Evolutionary conservation across 2,329 filamentous ascomycete species (phyloP), one percentile per base, ranked within the genome.

Genomic region (Xylaria sp.): DNA sequence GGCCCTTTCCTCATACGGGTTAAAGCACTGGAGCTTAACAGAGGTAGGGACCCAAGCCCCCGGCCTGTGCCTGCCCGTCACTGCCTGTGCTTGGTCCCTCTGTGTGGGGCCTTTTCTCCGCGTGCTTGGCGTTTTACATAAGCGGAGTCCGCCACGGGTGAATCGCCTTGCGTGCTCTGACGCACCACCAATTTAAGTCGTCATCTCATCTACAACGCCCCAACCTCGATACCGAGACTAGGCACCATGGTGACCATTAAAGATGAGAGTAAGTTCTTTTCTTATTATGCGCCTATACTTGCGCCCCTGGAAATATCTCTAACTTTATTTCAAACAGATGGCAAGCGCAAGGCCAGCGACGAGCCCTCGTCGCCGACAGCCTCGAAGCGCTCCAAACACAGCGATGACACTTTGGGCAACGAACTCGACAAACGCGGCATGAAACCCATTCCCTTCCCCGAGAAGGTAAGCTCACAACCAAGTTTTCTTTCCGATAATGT

Each of bases 371-470:
- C 86, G 53, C 83, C 85, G 19, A 82, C 83, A 49, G 84, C 86
- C 51, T 76, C 82, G 17, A 93, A 93, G 31, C 85, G 90, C 68
- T 74, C 86, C 40, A 90, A 90, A 76, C 80, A 83, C 59, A 64
- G 65, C 1, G 75, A 79, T 8, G 75, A 79, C 51, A 76, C 76
- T n/a, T n/a, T n/a, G n/a, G n/a, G n/a, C 4, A 70, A 74, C 47
- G 78, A 85, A 67, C 35, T 58, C 7, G 79, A 82, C 15, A 84
- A 83, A 61, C 75, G 79, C 5, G 76, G 75, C 6, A 82, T 84
- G 67, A 87, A 87, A 68, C 85, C 87, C 17, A 92, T 96, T 35
- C 91, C 91, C 1, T 97, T 95, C 71, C 93, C 93, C 15, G 47
- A 51, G n/a, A 51, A 51, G 33, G 47, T 38, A 10, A 10, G 21